Evolutionary conservation across 202 grass and related monocot genomes (phyloP).

Genomic region (Saccharum hybrid): DNA sequence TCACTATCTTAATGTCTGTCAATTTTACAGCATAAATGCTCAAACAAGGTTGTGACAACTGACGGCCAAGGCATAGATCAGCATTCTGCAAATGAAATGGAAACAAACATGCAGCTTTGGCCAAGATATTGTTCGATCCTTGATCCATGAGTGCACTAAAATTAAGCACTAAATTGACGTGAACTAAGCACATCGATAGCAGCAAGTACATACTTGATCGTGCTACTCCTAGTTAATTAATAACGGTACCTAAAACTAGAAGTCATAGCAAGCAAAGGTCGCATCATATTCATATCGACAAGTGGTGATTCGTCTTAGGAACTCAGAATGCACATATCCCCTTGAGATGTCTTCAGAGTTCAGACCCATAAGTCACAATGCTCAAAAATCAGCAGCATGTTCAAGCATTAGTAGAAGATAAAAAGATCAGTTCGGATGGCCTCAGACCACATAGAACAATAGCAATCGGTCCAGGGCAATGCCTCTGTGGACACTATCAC

Average conservation of each 20-base stretch:
- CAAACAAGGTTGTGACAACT: background rate
- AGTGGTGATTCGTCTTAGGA: background rate
- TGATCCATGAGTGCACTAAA: background rate
- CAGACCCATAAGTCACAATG: background rate
- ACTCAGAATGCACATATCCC: background rate
- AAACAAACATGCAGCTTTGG: background rate
- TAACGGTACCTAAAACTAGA: background rate
- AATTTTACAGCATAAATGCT: background rate
- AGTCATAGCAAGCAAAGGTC: background rate
- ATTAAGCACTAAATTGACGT: background rate
- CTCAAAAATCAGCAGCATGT: background rate
- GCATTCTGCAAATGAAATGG: background rate
- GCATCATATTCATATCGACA: background rate
- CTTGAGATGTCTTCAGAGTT: background rate
- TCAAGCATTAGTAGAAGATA: background rate
- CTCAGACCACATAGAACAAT: background rate
- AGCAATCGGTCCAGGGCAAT: background rate
- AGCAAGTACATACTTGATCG: background rate
- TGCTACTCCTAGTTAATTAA: background rate
- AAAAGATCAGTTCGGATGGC: background rate
- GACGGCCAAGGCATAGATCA: background rate
- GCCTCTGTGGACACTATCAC: background rate
- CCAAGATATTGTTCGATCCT: background rate
- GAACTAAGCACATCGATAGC: background rate
- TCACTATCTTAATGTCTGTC: background rate